Evolutionary conservation across 1,139 yeast genomes (phyloP), one percentile per base, ranked within the genome.

Genomic region (Geotrichum aggregatum): DNA sequence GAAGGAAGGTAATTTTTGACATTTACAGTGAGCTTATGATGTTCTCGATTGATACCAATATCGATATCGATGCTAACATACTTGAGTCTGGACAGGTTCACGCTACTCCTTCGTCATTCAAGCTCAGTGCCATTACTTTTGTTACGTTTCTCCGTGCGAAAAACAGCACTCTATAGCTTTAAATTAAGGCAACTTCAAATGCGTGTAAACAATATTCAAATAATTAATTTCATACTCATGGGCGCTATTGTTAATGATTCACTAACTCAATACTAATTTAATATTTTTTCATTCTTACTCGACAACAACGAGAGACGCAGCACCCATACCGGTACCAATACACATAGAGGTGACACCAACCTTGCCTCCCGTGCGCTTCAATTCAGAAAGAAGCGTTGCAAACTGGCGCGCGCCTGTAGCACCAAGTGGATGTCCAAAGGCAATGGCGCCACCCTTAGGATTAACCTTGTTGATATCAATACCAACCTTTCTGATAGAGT

Each of bases 301-400:
- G 66, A 76, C 83, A 52, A 88, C 77, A 63, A 89, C 77, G 52
- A 89, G 74, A 28, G 94, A 85, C 52, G 98, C 98, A 50, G 97
- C 97, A 63, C 98, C 98, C 95, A 89, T 91, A 66, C 98, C 98
- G 43, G 96, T 88, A 67, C 98, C 98, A 62, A 91, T 84, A 75
- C 98, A 91, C 98, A 91, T 91, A 59, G 95, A 85, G 28, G 95
- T 87, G 56, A 91, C 83, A 62, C 97, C 97, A 59, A 88, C 73
- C 73, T 88, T 83, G 64, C 94, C 95, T 46, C 78, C 72, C 24
- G 72, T 65, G 51, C 71, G 64, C 70, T 84, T 74, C 65, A 91
- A 77, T 71, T 88, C 91, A 66, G 92, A 78, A 65, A 91, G 71
- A 57, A 91, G 73, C 6, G 98, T 91, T 47, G 97, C 91, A 55